A percentile compares a stretch with the other conserved stretches of the same genome.
These are phyloP conservation scores for Neurospora discreta DNA, from an alignment of 495 filamentous ascomycete species.

Conservation along the genomic window DNA sequence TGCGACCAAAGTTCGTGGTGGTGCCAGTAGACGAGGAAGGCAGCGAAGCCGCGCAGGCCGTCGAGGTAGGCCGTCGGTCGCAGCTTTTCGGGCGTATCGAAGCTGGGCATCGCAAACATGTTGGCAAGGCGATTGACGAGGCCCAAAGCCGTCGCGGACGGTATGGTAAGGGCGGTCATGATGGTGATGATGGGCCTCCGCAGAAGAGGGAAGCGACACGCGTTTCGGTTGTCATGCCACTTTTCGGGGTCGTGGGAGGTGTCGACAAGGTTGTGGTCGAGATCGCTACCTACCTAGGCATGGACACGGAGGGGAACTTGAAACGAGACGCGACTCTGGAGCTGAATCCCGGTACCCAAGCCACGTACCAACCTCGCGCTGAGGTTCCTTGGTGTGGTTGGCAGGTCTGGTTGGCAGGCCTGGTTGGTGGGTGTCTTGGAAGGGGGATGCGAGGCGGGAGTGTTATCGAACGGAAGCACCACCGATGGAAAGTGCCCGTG, in stretches of 20 bases:
- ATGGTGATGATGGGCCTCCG: not conserved
- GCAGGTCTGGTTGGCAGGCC: not conserved
- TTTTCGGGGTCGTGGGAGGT: not conserved
- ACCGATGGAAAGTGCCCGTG: too few relatives aligned
- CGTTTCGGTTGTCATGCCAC: not conserved
- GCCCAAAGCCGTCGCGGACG: not conserved
- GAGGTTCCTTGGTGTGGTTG: not conserved
- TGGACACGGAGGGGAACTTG: not conserved
- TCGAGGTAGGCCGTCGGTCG: constrained; percentile 35
- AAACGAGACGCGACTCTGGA: not conserved
- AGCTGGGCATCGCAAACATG: not conserved
- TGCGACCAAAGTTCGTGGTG: constrained; percentile 34
- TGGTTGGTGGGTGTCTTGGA: not conserved
- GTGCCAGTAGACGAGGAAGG: constrained; percentile 37
- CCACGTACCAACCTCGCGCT: not conserved
- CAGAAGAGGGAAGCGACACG: not conserved
- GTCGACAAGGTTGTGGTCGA: not conserved
- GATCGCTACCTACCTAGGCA: not conserved
- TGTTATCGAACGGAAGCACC: too few relatives aligned
- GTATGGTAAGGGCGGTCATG: not conserved
- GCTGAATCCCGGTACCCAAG: not conserved
- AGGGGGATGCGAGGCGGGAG: too few relatives aligned
- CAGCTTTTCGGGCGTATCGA: constrained; percentile 10
- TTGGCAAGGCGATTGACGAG: not conserved
- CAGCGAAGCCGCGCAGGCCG: constrained; percentile 36